A percentile compares a stretch with the other conserved stretches of the same genome.
These are phyloP conservation scores for Dothistroma pini DNA, from an alignment of 2,329 filamentous ascomycete species.

Conservation along the genomic window DNA sequence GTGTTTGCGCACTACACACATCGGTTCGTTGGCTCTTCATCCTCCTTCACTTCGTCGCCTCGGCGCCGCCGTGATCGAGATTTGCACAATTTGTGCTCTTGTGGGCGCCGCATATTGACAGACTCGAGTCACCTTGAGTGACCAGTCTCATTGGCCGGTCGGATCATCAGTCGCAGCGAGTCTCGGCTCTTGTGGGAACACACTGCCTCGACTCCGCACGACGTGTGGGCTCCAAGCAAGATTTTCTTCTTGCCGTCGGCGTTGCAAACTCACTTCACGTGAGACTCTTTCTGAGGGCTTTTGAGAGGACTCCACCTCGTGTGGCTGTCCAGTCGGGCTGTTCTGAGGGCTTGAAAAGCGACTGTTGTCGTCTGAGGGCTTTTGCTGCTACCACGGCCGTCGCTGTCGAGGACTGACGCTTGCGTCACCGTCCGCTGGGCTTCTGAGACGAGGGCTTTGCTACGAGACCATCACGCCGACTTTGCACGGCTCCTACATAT, in stretches of 20 bases:
- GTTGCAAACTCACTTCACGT: slow-evolving; percentile 27
- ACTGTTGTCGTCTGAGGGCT: slow-evolving; percentile 34
- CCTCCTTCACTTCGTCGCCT: slow-evolving; percentile 25
- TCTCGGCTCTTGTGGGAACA: slow-evolving; percentile 53
- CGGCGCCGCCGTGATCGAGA: slow-evolving; percentile 25
- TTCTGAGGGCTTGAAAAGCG: slow-evolving; percentile 34
- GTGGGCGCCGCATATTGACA: slow-evolving; percentile 21
- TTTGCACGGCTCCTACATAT: slow-evolving; percentile 1
- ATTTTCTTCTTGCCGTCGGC: slow-evolving; percentile 39
- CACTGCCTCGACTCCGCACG: slow-evolving; percentile 43
- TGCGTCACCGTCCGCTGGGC: slow-evolving; percentile 34
- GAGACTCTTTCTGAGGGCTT: slow-evolving; percentile 35
- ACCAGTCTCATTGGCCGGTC: slow-evolving; percentile 27
- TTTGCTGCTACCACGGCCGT: slow-evolving; percentile 30
- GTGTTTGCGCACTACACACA: slow-evolving; percentile 10
- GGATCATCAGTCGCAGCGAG: slow-evolving; percentile 26
- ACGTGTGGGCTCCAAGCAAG: slow-evolving; percentile 40
- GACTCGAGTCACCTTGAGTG: slow-evolving; percentile 19
- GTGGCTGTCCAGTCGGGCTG: slow-evolving; percentile 32
- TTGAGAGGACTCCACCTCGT: slow-evolving; percentile 22
- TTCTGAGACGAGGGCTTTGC: slow-evolving; percentile 35
- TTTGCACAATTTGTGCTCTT: slow-evolving; percentile 23
- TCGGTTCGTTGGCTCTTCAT: slow-evolving; percentile 30
- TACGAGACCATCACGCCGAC: slow-evolving; percentile 4
- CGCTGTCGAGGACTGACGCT: slow-evolving; percentile 41